phyloP scores from a whole-genome alignment of 495 filamentous ascomycete species.

The Penicillium canariense region DNA sequence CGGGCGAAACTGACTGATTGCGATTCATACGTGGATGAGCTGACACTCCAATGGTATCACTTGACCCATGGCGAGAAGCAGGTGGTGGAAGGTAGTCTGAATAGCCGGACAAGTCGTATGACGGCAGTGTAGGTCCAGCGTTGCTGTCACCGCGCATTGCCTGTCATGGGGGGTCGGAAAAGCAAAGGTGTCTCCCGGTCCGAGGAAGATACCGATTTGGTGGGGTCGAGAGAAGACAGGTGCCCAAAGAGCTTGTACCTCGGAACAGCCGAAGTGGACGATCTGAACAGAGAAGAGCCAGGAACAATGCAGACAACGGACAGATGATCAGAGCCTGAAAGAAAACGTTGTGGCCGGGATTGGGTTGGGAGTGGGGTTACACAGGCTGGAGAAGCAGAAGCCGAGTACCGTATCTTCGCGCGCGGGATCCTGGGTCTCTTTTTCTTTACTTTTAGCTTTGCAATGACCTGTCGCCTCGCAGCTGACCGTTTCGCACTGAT shows the following conservation, averaged over 20 bases:
- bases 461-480: slow-evolving; percentile 7
- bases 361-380: slow-evolving; percentile 16
- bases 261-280: background rate
- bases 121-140: slow-evolving; percentile 10
- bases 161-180: slow-evolving; percentile 18
- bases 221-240: background rate
- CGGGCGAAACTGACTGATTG: slow-evolving; percentile 5
- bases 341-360: slow-evolving; percentile 1
- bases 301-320: slow-evolving; percentile 9
- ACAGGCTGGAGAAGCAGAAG: slow-evolving; percentile 3
- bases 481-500: slow-evolving; percentile 14
- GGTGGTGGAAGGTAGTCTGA: slow-evolving; percentile 6
- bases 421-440: background rate
- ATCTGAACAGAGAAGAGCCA: slow-evolving; percentile 5
- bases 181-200: background rate
- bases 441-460: background rate
- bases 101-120: slow-evolving; percentile 6
- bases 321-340: slow-evolving; percentile 8
- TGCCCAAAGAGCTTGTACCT: background rate
- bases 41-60: slow-evolving; percentile 16
- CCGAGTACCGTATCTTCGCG: background rate
- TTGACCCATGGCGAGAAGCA: slow-evolving; percentile 23
- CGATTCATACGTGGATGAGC: slow-evolving; percentile 23
- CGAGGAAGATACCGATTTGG: slow-evolving; percentile 8
- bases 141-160: slow-evolving; percentile 23